A percentile compares a stretch with the other conserved stretches of the same genome.
Conservation (phyloP, 495 filamentous ascomycete species). For the Elasticomyces elasticus region DNA sequence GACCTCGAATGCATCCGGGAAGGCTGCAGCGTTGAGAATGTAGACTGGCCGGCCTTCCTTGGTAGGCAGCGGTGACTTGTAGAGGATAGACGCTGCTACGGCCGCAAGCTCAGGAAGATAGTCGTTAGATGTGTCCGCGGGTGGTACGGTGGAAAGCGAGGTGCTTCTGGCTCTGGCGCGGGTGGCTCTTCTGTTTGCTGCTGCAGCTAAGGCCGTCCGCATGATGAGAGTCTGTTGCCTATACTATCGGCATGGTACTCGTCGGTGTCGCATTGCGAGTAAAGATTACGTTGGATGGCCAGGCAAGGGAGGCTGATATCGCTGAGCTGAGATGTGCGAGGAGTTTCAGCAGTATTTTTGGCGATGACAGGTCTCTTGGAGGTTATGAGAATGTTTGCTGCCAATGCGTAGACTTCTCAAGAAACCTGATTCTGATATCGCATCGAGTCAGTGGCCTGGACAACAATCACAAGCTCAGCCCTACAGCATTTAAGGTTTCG, state of each 20-base stretch:
- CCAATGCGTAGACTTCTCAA: too few relatives aligned
- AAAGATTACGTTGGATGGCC: background rate
- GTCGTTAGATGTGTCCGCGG: conserved; percentile 14
- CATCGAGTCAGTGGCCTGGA: too few relatives aligned
- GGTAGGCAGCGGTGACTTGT: conserved; percentile 41
- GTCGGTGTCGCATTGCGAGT: background rate
- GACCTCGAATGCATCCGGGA: conserved; percentile 40
- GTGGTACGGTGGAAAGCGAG: conserved; percentile 24
- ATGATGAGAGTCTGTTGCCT: conserved; percentile 7
- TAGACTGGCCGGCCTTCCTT: conserved; percentile 38
- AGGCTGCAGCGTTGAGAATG: conserved; percentile 46
- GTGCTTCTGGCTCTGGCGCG: conserved; percentile 11
- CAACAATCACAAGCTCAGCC: too few relatives aligned
- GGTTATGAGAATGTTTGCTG: too few relatives aligned
- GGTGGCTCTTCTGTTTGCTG: conserved; percentile 8
- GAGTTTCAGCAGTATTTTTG: too few relatives aligned
- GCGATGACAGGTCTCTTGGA: too few relatives aligned
- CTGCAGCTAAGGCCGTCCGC: conserved; percentile 19
- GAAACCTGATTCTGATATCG: too few relatives aligned
- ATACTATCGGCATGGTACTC: conserved; percentile 5
- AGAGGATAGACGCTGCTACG: conserved; percentile 35
- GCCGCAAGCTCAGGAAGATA: conserved; percentile 19
- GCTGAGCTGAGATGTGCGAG: background rate
- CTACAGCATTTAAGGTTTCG: background rate
- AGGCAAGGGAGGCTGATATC: background rate